Percentiles rank a stretch among this genome's conserved stretches.
These are phyloP conservation scores for Lodderomyces margitis DNA, from an alignment of 1,139 yeast species.

Conservation along the genomic window DNA sequence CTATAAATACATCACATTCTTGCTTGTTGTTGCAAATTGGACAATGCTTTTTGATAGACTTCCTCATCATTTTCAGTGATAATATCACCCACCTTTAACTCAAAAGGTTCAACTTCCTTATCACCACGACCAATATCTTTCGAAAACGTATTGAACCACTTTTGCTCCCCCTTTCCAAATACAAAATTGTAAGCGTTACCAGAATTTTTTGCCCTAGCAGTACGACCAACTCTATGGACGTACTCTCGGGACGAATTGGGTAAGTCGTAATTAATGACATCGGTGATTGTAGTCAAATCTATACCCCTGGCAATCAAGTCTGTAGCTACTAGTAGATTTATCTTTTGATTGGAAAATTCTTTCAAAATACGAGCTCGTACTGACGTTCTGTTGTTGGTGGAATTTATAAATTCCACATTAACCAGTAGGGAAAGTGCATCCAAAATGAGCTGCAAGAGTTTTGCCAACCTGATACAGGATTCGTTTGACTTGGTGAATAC, in stretches of 20 bases:
- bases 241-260: conserved; percentile 90
- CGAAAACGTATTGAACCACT: conserved; percentile 58
- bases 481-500: conserved; percentile 87
- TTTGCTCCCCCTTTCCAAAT: conserved; percentile 73
- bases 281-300: conserved; percentile 68
- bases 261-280: conserved; percentile 85
- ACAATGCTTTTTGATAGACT: conserved; percentile 26
- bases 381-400: conserved; percentile 48
- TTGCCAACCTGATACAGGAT: conserved; percentile 71
- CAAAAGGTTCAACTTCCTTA: conserved; percentile 22
- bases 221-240: conserved; percentile 93
- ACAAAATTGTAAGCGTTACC: conserved; percentile 76
- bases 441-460: conserved; percentile 52
- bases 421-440: conserved; percentile 16
- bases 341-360: conserved; percentile 50
- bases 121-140: conserved; percentile 34
- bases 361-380: conserved; percentile 48
- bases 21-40: conserved; percentile 26
- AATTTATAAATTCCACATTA: conserved; percentile 39
- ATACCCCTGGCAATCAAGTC: conserved; percentile 95
- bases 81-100: conserved; percentile 19
- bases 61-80: conserved; percentile 27
- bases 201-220: conserved; percentile 82
- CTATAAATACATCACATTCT: no score
- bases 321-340: conserved; percentile 72